These are phyloP conservation scores for Flaveria robusta DNA, from an alignment of 129 eudicot species.

Conservation along the genomic window DNA sequence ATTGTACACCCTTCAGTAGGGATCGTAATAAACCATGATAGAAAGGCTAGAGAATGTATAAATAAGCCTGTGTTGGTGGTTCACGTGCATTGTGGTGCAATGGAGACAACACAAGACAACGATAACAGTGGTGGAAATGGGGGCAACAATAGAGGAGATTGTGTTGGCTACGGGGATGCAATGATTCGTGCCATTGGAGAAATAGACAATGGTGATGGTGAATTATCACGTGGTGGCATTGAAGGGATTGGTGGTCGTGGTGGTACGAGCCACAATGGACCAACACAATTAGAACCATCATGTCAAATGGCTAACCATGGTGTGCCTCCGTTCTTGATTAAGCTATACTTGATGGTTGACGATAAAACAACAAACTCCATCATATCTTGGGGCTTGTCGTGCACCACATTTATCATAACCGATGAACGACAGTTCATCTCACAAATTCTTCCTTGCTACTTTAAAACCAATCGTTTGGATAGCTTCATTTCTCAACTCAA, in stretches of 20 bases:
- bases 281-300: neutral
- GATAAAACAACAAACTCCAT: constrained; percentile 26
- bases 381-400: constrained; percentile 28
- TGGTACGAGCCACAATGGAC: neutral
- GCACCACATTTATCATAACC: constrained; percentile 17
- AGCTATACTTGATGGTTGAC: constrained; percentile 28
- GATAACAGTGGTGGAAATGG: neutral
- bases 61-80: neutral
- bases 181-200: neutral
- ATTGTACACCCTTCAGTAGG: constrained; percentile 1
- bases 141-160: neutral
- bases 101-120: constrained; percentile 13
- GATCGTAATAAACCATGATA: neutral
- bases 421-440: constrained; percentile 7
- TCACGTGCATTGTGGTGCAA: constrained; percentile 10
- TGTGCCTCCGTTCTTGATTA: constrained; percentile 22
- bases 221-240: neutral
- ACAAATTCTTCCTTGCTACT: constrained; percentile 25
- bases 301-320: neutral
- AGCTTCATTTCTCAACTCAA: constrained; percentile 27
- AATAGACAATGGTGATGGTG: neutral
- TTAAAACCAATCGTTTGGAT: neutral
- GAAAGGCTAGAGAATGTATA: neutral
- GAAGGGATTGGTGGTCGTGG: too few species aligned
- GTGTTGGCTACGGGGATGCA: neutral